Evolutionary conservation across 306 rosid genomes (phyloP), one percentile per base, ranked within the genome.

Genomic region (Cucurbita pepo): DNA sequence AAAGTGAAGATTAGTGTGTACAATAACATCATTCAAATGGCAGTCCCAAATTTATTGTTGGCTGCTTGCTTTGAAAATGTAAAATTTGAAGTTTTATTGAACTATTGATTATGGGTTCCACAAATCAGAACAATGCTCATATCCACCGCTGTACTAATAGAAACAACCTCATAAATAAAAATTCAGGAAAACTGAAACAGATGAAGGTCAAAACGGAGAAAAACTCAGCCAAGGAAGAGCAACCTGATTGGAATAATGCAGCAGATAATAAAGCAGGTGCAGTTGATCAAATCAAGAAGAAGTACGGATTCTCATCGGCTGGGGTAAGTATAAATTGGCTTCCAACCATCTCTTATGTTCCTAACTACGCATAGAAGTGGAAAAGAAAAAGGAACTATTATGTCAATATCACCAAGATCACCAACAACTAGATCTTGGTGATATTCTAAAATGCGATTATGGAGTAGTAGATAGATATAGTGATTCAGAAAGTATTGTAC

Each of bases 141-240:
- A 19, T 66, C 5, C 57, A 14, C 25, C 15, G 13, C 7, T 16
- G 21, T n/a, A 7, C 15, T 37, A 38, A 53, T 18, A 36, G 47
- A 56, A 10, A 40, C 12, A 4, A 11, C 43, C 30, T 15, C 10
- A n/a, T 6, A 9, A 47, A 16, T 11, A 16, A 13, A 47, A 75
- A 11, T 75, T 52, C 90, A 90, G 98, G 98, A 77, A 93, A 78
- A 79, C 73, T 90, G 74, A 93, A 81, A 82, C 93, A 93, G 43
- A 87, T 82, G 83, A 87, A 87, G 76, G 71, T 76, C 30, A 84
- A 84, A 82, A 82, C 57, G 73, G 93, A 88, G 73, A 90, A 84
- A 56, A 65, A 71, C 71, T 66, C 88, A 12, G 63, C 63, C 18
- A 87, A 81, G 79, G 96, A 84, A 81, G 94, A 87, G 78, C 83